phyloP scores from a whole-genome alignment of 805 yeast genomes.

The Tetrapisispora namnaoensis region DNA sequence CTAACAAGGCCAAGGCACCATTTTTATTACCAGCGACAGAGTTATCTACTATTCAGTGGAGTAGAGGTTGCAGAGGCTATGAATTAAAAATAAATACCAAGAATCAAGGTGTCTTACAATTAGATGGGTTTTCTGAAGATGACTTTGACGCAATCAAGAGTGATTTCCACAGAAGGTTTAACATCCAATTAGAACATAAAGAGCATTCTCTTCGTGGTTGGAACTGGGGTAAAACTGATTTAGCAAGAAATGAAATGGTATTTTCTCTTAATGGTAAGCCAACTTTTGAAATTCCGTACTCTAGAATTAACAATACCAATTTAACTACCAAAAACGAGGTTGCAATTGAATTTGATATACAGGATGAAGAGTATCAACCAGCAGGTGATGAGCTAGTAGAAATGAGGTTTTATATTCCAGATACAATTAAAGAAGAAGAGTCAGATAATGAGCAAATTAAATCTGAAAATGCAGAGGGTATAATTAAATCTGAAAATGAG shows the following conservation, averaged over 20 bases:
- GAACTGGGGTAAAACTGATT: constrained; percentile 96
- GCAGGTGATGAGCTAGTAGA: constrained; percentile 97
- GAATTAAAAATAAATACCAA: constrained; percentile 85
- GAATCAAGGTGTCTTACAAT: constrained; percentile 70
- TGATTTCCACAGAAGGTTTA: constrained; percentile 71
- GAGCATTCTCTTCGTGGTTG: constrained; percentile 96
- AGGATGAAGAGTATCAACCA: constrained; percentile 42
- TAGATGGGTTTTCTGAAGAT: constrained; percentile 86
- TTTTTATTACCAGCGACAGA: constrained; percentile 83
- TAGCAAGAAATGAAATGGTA: constrained; percentile 84
- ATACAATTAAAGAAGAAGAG: constrained; percentile 43
- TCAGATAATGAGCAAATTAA: constrained; percentile 34
- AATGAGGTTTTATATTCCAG: constrained; percentile 87
- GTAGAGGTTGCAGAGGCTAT: constrained; percentile 86
- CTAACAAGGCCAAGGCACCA: constrained; percentile 52
- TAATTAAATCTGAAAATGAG: constrained; percentile 8
- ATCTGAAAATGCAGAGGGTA: neutral
- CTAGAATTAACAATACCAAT: constrained; percentile 71
- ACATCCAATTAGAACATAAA: constrained; percentile 61
- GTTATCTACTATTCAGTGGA: constrained; percentile 74
- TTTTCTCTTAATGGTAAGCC: constrained; percentile 84
- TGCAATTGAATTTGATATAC: constrained; percentile 70
- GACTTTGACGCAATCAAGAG: constrained; percentile 75
- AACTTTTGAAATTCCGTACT: constrained; percentile 81
- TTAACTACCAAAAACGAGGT: constrained; percentile 90